Conservation (phyloP, 2,329 filamentous ascomycete genomes). For the Apiospora malaysiana region DNA sequence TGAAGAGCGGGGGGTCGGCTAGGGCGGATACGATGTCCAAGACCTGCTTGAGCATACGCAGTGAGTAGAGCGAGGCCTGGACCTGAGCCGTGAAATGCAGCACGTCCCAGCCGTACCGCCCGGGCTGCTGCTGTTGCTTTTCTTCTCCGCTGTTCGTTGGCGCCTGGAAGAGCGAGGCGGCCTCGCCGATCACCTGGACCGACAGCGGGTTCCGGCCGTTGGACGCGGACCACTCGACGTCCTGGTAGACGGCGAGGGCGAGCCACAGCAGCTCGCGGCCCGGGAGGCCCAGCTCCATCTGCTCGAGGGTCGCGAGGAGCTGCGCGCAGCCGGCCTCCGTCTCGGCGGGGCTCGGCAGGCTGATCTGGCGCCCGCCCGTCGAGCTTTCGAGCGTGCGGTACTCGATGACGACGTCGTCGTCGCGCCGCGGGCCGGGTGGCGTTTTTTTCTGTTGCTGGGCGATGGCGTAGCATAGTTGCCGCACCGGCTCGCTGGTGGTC, state of each 20-base stretch:
- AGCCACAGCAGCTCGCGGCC: constrained; percentile 39
- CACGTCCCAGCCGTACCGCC: constrained; percentile 54
- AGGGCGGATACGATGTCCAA: constrained; percentile 33
- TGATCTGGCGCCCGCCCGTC: constrained; percentile 39
- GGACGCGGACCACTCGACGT: constrained; percentile 40
- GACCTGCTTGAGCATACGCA: constrained; percentile 61
- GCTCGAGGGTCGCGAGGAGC: constrained; percentile 34
- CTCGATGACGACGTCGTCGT: constrained; percentile 39
- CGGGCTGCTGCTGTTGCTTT: constrained; percentile 35
- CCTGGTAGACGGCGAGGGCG: constrained; percentile 44
- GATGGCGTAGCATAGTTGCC: constrained; percentile 45
- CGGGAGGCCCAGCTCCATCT: constrained; percentile 28
- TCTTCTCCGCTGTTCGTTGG: constrained; percentile 30
- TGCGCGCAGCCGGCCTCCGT: constrained; percentile 31
- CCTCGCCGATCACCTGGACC: constrained; percentile 37
- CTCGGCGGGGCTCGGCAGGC: constrained; percentile 33
- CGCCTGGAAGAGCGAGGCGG: constrained; percentile 25
- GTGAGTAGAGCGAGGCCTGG: constrained; percentile 65
- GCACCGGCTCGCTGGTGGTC: constrained; percentile 43
- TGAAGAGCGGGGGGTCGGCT: constrained; percentile 2
- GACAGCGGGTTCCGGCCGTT: constrained; percentile 41
- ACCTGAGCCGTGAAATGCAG: constrained; percentile 67
- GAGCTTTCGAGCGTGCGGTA: constrained; percentile 44
- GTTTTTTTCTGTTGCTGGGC: constrained; percentile 32
- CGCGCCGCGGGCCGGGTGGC: constrained; percentile 3